Evolutionary conservation across 768 basidiomycete species (phyloP), one percentile per base, ranked within the genome.

Genomic region (Clavaria fumosa): DNA sequence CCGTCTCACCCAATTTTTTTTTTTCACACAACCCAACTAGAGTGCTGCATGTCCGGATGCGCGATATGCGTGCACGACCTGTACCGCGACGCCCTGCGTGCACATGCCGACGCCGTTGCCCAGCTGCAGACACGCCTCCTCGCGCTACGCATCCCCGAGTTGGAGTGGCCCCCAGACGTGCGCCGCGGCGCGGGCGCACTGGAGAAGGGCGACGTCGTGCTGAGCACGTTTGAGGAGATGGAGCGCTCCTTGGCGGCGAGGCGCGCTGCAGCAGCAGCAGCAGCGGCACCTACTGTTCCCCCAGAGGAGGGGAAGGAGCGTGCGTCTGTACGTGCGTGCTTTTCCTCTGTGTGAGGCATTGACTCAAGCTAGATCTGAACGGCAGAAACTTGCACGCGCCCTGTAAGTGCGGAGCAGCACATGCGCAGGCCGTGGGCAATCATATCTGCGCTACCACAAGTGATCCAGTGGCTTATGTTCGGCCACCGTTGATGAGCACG

Each of bases 41-140:
- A 89, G 56, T 90, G 88, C 55, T 93, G 88, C 61, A 91, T 91
- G 88, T 88, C 85, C 2, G 84, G 84, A 21, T 93, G 89, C 50
- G 82, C 86, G 0, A 57, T 90, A n/a, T 91, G 89, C 53, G 80
- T 91, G 5, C 84, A 91, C 56, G 85, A 88, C 47, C 54, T 89
- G 18, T 86, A 89, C 56, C 75, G 82, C 43, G 84, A 88, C 34
- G 69, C 77, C 1, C 53, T 84, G 2, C 60, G 61, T 17, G 62
- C 59, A 9, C 88, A 88, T 59, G 65, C 68, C 18, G 62, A 67
- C 9, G 64, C 74, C 3, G 45, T 88, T 0, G 48, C 49, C 2
- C 42, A 59, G 0, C 54, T 89, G 7, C 66, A 69, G n/a, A 33
- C 54, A 4, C 60, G 70, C 2, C 69, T 90, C 9, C 33, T 49